Evolutionary conservation across 192 early-diverging fungal species (phyloP), one percentile per base, ranked within the genome.

Genomic region (Helicostylum pulchrum): DNA sequence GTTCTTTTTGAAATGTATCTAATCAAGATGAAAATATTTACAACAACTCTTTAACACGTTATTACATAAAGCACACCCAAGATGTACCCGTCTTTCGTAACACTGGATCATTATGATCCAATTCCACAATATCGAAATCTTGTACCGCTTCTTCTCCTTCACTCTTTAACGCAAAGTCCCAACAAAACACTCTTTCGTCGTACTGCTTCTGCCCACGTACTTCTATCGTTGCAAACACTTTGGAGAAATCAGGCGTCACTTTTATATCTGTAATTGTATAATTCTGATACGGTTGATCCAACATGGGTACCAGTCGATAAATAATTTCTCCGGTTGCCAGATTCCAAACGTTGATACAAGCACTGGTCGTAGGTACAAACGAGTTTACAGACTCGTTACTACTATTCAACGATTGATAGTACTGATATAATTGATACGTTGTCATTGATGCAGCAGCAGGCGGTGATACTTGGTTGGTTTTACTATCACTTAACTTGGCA

Each of bases 301-400:
- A 7, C 19, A 32, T 62, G 8, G 77, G 77, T 4, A 78, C 72
- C 0, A 82, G 62, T 14, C 73, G 74, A 55, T 77, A 79, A 0
- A 72, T 53, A 12, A 75, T 31, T 4, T 75, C 43, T 1, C 78
- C 80, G 0, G 75, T 82, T 7, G 67, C 63, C 7, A 82, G 46
- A 45, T 77, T 73, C 80, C 80, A 82, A 2, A 82, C 78, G 65
- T 82, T 76, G 0, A 82, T 66, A 49, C 78, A 82, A 12, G 67
- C 67, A 44, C 65, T 62, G 26, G 65, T 65, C 4, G 58, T 34
- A 12, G 75, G 61, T 11, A 66, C 61, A 10, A 11, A 26, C 2
- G 26, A 2, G 2, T 26, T 42, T 15, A 63, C 59, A 0, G 46
- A 8, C 0, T 8, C 26, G 63, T 58, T 26, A 26, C 2, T 26